Base-by-base conservation (phyloP, 1,284 basidiomycete genomes). In the Moesziomyces aphidis region DNA sequence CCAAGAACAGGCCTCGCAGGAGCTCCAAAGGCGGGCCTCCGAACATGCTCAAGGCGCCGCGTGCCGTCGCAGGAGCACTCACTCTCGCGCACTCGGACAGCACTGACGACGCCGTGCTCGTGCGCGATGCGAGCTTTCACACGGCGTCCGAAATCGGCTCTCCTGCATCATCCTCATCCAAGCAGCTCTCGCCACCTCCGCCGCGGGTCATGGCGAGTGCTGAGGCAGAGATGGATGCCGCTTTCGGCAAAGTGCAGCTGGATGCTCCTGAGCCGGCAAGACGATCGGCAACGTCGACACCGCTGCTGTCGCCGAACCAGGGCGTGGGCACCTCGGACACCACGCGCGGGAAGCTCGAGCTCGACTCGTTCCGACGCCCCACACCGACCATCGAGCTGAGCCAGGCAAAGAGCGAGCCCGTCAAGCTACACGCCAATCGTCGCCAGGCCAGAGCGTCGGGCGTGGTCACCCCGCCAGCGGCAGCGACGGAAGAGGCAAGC, bases 361-460 rank as follows among this genome's bases (percentile, higher is more conserved):
- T 74, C 22, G 58, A 66, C 0, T 57, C 50, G 2, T 28, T 70
- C 3, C 53, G 66, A 6, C 48, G 58, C 4, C 59, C 72, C 7
- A 66, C 66, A 24, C 66, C 72, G 11, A 74, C 70, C 17, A 67
- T 63, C 46, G 63, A 66, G 50, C 17, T 77, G 46, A 77, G 60
- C 22, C 61, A 59, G 42, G 68, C 58, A 2, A 68, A 61, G 23
- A 59, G 54, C 19, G 71, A 67, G 13, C 60, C 61, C 7, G 63
- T 73, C 5, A 56, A 67, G 6, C 51, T 77, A 42, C 74, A 77
- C 22, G 74, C 62, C n/a, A 77, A 77, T 48, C 48, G 45, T n/a
- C 47, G 66, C 7, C 74, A 77, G 22, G 74, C 74, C 1, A 42
- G 60, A 1, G 62, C 62, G 0, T 65, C 65, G 4, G 65, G 58